Base-by-base conservation (phyloP, 2,329 filamentous ascomycete species). In the Alternaria burnsii region DNA sequence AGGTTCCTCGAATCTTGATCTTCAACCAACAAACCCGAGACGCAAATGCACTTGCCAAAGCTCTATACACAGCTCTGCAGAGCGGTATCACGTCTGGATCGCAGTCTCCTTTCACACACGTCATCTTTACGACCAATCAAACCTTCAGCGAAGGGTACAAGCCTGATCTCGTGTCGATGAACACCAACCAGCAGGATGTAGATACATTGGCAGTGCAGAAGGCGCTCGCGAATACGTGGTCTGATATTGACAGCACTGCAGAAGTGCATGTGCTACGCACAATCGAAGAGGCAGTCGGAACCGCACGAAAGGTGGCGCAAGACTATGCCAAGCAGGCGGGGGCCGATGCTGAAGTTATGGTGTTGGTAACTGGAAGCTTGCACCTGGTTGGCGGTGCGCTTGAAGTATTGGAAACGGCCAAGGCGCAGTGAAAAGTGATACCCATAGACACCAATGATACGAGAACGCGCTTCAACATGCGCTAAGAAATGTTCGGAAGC, bases 11-110 rank as follows among this genome's bases (percentile, higher is more conserved):
- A 0, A 82, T 90, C 58, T 81, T 98, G 46, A 85, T 98, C 48
- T 98, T 98, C 83, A 97, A 97, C 78, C 94, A 97, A 78, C 93
- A 97, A 74, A 93, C 92, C 10, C 87, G 93, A 32, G 89, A 97
- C 72, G 91, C 91, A 5, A 80, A 82, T 4, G 82, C 85, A 16
- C 84, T 96, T 1, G 85, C 94, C 3, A 80, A 79, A 32, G 84
- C 84, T 0, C 81, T 97, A 2, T 83, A 93, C 57, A 75, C 82
- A 10, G 87, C 86, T 3, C 80, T 91, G 53, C 74, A 77, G 55
- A 65, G 46, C 12, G 70, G 71, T 34, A 62, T 76, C 6, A 69
- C 67, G 5, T 66, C 71, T 10, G 72, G 68, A 8, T 60, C 65
- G 5, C 63, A 59, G 1, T 70, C 79, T 41, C 78, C 84, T 0